Evolutionary conservation across 2,329 filamentous ascomycete species (phyloP).

Genomic region (Sclerotinia minor): DNA sequence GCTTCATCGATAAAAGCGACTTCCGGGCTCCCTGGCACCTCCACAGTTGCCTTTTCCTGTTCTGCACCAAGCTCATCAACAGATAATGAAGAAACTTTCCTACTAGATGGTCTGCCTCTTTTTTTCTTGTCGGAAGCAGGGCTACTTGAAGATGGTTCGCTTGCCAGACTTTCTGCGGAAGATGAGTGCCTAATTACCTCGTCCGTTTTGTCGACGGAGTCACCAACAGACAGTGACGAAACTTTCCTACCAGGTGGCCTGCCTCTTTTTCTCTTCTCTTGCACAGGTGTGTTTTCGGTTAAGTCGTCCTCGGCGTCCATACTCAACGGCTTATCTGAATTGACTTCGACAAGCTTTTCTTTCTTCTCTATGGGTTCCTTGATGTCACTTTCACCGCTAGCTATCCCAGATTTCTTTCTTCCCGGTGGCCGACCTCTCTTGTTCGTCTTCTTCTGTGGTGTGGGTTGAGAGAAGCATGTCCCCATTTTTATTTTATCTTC

Average conservation of each 20-base stretch:
- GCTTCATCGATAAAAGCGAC: neutral
- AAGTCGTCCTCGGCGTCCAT: neutral
- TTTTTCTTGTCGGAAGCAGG: constrained; percentile 2
- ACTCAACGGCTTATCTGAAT: neutral
- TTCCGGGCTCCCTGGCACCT: neutral
- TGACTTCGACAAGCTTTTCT: neutral
- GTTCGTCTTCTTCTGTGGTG: neutral
- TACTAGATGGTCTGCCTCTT: neutral
- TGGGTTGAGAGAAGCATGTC: neutral
- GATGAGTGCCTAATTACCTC: neutral
- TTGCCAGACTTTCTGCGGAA: neutral
- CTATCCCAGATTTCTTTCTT: neutral
- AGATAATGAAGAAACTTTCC: neutral
- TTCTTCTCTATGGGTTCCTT: neutral
- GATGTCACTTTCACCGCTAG: neutral
- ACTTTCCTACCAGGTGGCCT: neutral
- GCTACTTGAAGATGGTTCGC: neutral
- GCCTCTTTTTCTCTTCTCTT: neutral
- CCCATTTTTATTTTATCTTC: neutral
- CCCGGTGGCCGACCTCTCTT: constrained; percentile 2
- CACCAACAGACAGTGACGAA: neutral
- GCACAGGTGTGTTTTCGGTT: neutral
- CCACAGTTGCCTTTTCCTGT: neutral
- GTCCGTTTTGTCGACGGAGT: neutral
- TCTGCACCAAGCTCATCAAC: neutral